Conservation (phyloP, 768 basidiomycete species). For the Agrocybe pediades region DNA sequence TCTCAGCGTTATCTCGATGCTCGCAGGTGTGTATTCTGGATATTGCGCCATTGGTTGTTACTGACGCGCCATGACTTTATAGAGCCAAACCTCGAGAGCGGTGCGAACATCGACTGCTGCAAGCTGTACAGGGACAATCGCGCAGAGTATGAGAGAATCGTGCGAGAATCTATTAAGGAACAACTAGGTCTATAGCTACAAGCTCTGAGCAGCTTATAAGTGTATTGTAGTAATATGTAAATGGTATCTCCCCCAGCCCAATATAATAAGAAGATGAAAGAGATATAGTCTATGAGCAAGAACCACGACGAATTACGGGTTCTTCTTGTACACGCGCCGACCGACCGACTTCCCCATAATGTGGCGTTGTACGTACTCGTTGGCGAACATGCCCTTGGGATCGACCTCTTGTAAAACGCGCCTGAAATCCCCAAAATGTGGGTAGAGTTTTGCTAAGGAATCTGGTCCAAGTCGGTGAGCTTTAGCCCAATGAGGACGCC, state of each 20-base stretch:
- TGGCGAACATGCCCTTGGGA: conserved; percentile 76
- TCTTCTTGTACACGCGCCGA: conserved; percentile 41
- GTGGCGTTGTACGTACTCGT: conserved; percentile 89
- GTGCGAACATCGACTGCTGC: conserved; percentile 96
- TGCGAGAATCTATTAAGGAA: conserved; percentile 79
- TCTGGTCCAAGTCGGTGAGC: conserved; percentile 73
- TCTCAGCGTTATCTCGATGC: conserved; percentile 94
- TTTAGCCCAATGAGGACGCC: conserved; percentile 97
- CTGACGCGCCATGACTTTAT: neutral
- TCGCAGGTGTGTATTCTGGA: conserved; percentile 66
- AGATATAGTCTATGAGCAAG: neutral
- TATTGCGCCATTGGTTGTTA: neutral
- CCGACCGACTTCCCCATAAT: conserved; percentile 64
- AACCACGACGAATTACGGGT: conserved; percentile 17
- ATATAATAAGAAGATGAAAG: neutral
- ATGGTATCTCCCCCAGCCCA: neutral
- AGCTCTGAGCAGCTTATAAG: neutral
- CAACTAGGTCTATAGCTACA: conserved; percentile 70
- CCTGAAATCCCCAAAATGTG: conserved; percentile 78
- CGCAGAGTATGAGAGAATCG: conserved; percentile 85
- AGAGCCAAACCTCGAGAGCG: conserved; percentile 98
- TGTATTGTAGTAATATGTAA: neutral
- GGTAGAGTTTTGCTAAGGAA: conserved; percentile 69
- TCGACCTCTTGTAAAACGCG: conserved; percentile 70
- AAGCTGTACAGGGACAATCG: conserved; percentile 93